Percentiles rank a stretch among this genome's conserved stretches.
Conservation (phyloP, 176 grass and related monocot genomes). For the Chrysopogon serrulatus region DNA sequence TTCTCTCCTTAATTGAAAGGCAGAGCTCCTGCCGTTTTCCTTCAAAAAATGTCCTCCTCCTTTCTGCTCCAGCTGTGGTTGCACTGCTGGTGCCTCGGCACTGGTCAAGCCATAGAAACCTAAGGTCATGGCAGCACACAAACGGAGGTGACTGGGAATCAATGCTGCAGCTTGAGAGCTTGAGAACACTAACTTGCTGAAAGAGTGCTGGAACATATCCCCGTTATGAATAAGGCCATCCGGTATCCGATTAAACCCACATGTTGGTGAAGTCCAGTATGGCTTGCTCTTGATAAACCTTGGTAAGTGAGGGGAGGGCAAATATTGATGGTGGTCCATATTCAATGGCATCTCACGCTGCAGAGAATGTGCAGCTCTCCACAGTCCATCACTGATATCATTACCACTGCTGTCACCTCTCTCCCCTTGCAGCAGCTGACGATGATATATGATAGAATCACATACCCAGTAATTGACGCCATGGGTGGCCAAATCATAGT, state of each 20-base stretch:
- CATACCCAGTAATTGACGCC: too few species aligned
- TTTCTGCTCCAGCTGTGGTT: neutral
- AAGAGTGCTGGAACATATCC: neutral
- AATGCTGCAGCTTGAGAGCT: neutral
- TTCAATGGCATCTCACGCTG: neutral
- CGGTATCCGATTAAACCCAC: neutral
- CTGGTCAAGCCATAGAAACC: neutral
- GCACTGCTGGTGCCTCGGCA: neutral
- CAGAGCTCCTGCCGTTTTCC: too few species aligned
- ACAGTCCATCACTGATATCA: neutral
- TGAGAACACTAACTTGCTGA: neutral
- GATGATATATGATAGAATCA: neutral
- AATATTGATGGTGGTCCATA: too few species aligned
- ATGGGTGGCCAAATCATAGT: too few species aligned
- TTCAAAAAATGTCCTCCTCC: neutral
- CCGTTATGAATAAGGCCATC: neutral
- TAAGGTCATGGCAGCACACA: neutral
- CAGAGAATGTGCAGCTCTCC: neutral
- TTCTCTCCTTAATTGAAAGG: too few species aligned
- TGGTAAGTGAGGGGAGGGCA: neutral
- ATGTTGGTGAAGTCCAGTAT: neutral
- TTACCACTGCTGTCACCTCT: accelerated
- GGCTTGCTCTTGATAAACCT: neutral
- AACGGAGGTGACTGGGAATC: neutral
- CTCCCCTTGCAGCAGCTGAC: neutral